phyloP scores from a whole-genome alignment of 331 rosid genomes.

The Erythrophleum ivorense region DNA sequence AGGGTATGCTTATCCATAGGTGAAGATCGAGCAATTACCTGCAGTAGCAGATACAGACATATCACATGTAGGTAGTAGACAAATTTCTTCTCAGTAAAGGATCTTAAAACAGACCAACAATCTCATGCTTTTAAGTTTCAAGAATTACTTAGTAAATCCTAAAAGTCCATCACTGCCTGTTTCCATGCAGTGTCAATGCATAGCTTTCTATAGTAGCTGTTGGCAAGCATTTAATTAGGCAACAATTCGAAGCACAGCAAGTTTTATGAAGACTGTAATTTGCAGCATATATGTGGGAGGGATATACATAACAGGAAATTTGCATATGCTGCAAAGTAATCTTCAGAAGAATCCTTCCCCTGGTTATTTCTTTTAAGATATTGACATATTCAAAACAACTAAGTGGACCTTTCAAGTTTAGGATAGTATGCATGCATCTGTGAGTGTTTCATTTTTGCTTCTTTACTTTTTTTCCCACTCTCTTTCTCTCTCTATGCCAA shows the following conservation, averaged over 20 bases:
- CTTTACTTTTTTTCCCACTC: not conserved
- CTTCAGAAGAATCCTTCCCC: not conserved
- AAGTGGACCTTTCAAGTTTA: constrained; percentile 6
- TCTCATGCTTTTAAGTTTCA: constrained; percentile 28
- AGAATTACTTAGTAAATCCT: constrained; percentile 24
- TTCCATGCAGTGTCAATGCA: not conserved
- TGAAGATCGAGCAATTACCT: constrained; percentile 98
- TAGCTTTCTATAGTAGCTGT: too few species aligned
- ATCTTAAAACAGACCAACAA: not conserved
- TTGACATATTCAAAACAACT: constrained; percentile 14
- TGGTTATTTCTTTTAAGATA: not conserved
- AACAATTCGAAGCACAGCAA: not conserved
- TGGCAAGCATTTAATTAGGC: not conserved
- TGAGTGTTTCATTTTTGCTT: not conserved
- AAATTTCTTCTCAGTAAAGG: constrained; percentile 26
- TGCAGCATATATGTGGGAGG: not conserved
- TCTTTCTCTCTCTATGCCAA: not conserved
- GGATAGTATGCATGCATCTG: not conserved
- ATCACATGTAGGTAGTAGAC: not conserved
- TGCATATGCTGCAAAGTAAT: constrained; percentile 23
- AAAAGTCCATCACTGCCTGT: not conserved
- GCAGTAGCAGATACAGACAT: constrained; percentile 52
- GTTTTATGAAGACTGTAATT: constrained; percentile 1
- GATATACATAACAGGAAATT: not conserved
- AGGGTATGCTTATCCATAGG: constrained; percentile 96